Base-by-base conservation (phyloP, 495 filamentous ascomycete genomes). In the Podospora conica region DNA sequence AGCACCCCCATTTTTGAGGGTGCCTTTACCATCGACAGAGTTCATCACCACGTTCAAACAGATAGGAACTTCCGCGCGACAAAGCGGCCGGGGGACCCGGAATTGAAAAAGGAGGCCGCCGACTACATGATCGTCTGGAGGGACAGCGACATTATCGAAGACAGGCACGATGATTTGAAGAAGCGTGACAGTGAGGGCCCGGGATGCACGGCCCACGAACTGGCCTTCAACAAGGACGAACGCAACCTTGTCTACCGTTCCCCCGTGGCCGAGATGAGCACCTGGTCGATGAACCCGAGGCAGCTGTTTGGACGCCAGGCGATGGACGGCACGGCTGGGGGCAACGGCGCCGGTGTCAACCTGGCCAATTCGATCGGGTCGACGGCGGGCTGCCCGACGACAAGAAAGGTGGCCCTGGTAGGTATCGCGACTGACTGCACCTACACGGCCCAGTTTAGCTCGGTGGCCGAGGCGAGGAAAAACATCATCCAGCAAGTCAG, bases 341-440 rank as follows among this genome's bases (percentile, higher is more conserved):
- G 92, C 53, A 96, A 92, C 72, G 86, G 87, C 58, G 93, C 88
- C 25, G 90, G 91, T 67, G 91, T 96, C 62, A 96, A 97, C 70
- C 78, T 97, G 65, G 83, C 82, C 29, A 83, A 77, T 25, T 91
- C 85, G n/a, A 96, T 98, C 71, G 95, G 94, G 27, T 86, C 84
- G 56, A 90, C 88, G 0, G 74, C 76, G 11, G 95, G 95, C 57
- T 98, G 95, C 73, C 96, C 96, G 55, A 87, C 82, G 8, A 94
- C 91, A 6, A 87, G 91, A 64, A 92, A 90, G 76, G 91, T 98
- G 31, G 95, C 96, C 8, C 78, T 98, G 65, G 87, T 98, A 23
- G 95, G 95, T 12, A 88, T 98, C 21, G 93, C 93, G 7, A 95
- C 92, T 0, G 95, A 98, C 75, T 98, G 95, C 80, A 87, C 85